These are phyloP conservation scores for Pythium brachiatum DNA, from an alignment of 352 stramenopile species.

Conservation along the genomic window DNA sequence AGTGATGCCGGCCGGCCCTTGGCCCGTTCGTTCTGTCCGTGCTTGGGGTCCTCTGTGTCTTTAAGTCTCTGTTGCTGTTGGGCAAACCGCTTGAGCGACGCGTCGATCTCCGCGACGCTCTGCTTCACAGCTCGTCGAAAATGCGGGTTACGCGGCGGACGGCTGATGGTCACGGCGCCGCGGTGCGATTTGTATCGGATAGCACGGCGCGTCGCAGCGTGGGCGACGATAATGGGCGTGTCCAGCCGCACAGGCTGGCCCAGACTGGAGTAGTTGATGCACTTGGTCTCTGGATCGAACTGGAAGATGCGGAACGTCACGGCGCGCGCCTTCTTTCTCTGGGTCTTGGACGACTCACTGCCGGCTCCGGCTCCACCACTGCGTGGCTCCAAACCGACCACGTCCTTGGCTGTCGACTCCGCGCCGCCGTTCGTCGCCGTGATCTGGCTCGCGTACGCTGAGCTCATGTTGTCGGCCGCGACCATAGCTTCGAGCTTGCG, in stretches of 20 bases:
- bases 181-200: conserved; percentile 57
- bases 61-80: conserved; percentile 4
- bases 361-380: background rate
- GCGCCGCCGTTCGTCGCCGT: background rate
- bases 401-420: background rate
- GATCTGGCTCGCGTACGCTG: background rate
- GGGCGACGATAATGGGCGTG: conserved; percentile 51
- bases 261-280: conserved; percentile 47
- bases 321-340: conserved; percentile 19
- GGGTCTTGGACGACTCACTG: conserved; percentile 15
- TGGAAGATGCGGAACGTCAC: conserved; percentile 73
- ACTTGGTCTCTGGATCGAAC: conserved; percentile 49
- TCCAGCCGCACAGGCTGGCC: conserved; percentile 60
- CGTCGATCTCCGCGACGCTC: conserved; percentile 48
- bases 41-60: background rate
- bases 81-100: conserved; percentile 24
- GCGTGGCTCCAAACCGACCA: background rate
- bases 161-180: conserved; percentile 63
- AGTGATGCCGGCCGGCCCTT: conserved; percentile 13
- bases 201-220: conserved; percentile 59
- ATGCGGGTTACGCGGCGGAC: conserved; percentile 62
- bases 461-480: background rate
- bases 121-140: conserved; percentile 57
- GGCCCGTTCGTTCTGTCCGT: background rate
- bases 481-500: conserved; percentile 16